phyloP scores from a whole-genome alignment of 192 early-diverging fungal genomes.

The Radiomyces spectabilis region DNA sequence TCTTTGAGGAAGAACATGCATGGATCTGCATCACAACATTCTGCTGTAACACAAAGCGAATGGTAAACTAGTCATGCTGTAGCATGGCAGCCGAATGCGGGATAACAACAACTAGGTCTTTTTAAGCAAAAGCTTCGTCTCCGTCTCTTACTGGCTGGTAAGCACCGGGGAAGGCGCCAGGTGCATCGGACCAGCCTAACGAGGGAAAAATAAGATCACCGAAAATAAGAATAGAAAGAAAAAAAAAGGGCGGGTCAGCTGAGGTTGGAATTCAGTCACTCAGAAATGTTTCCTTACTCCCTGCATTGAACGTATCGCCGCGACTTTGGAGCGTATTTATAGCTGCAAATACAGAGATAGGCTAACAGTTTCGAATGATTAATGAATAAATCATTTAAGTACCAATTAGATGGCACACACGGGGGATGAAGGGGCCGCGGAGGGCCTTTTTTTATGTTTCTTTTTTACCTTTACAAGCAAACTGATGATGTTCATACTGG shows the following conservation, averaged over 20 bases:
- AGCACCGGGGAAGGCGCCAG: constrained; percentile 10
- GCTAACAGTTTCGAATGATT: too few relatives aligned
- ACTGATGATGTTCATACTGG: constrained; percentile 31
- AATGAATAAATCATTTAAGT: too few relatives aligned
- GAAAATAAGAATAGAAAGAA: not conserved
- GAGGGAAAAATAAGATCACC: not conserved
- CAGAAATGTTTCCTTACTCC: constrained; percentile 17
- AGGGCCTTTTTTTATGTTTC: not conserved
- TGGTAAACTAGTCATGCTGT: too few relatives aligned
- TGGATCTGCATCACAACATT: too few relatives aligned
- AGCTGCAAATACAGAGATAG: constrained; percentile 38
- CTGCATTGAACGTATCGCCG: constrained; percentile 34
- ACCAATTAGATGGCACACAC: too few relatives aligned
- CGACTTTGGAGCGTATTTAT: constrained; percentile 37
- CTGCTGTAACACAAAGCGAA: too few relatives aligned
- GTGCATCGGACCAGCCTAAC: constrained; percentile 11
- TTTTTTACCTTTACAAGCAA: constrained; percentile 29
- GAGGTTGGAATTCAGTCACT: not conserved
- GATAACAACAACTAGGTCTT: too few relatives aligned
- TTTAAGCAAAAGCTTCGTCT: constrained; percentile 11
- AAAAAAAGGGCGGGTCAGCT: not conserved
- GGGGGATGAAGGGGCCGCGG: too few relatives aligned
- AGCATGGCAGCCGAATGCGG: too few relatives aligned
- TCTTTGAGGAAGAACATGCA: too few relatives aligned
- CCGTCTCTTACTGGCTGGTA: constrained; percentile 12